Base-by-base conservation (phyloP, 2,329 filamentous ascomycete species). In the Ascochyta clinopodiicola region DNA sequence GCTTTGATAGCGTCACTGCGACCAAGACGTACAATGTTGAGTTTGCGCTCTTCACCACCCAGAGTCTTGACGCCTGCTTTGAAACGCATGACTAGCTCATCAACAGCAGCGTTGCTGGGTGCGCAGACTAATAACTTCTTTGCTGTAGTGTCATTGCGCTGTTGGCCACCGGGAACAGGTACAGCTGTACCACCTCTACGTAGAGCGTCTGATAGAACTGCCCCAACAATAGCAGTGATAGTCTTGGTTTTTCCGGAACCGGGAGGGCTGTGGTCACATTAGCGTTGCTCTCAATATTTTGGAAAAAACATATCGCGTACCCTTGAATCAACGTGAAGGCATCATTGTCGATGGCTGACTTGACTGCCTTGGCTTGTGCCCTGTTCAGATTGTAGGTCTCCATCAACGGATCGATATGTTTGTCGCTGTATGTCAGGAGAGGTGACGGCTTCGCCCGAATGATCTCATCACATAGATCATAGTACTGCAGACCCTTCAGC, bases 241-340 rank as follows among this genome's bases (percentile, higher is more conserved):
- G 95, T 99, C 75, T 99, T 99, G 0, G 95, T 99, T 79, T 99
- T 99, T 70, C 94, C 95, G 4, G 95, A 97, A 75, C 95, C 95
- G 1, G 95, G 95, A 45, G 95, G 95, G 51, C 91, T 88, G 45
- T 39, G 25, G 15, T 51, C 36, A 50, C 6, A 43, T 65, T 61
- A 73, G 72, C 57, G 53, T 56, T 40, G 38, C 44, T 49, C 12
- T 39, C 6, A 13, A 13, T 32, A 5, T 38, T 13, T 38, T 13
- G 17, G 32, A 17, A 22, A 7, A 12, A 12, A n/a, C 4, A 27
- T 7, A 22, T 17, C 44, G 69, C 61, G 44, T 81, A 88, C 86
- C 90, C 95, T 78, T 99, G 95, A 65, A 99, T 92, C 57, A 99
- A 81, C 3, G 95, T 98, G 71, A 99, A 99, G 0, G 92, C 96